Conservation (phyloP, 148 eudicot species). For the Rhododendron vialii region DNA sequence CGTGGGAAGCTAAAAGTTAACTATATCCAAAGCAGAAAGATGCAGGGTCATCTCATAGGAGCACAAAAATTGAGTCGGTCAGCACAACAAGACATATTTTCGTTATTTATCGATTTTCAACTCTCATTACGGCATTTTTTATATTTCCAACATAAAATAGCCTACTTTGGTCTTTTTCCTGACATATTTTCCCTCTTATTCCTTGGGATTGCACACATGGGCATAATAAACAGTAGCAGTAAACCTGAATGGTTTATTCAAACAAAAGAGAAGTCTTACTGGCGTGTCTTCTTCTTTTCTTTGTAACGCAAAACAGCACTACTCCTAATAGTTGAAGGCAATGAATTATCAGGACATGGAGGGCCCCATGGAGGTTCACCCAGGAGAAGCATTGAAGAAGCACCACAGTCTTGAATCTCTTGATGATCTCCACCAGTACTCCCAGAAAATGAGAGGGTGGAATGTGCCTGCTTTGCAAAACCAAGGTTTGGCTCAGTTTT, state of each 20-base stretch:
- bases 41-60: background rate
- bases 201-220: background rate
- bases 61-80: background rate
- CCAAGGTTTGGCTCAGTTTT: constrained; percentile 53
- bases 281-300: constrained; percentile 88
- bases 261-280: constrained; percentile 39
- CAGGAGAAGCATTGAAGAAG: constrained; percentile 62
- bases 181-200: background rate
- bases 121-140: background rate
- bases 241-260: background rate
- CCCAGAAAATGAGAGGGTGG: constrained; percentile 69
- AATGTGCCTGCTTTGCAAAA: constrained; percentile 50
- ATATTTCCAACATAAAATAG: background rate
- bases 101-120: background rate
- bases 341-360: constrained; percentile 49
- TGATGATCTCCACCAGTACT: constrained; percentile 76
- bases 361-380: constrained; percentile 87
- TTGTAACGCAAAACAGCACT: constrained; percentile 90
- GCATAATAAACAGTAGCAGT: background rate
- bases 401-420: constrained; percentile 55
- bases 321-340: constrained; percentile 48
- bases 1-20: background rate
- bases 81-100: background rate
- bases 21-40: background rate
- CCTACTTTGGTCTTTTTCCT: background rate